Percentiles rank a stretch among this genome's conserved stretches.
These are phyloP conservation scores for Tetracladium setigerum DNA, from an alignment of 495 filamentous ascomycete genomes.

Conservation along the genomic window DNA sequence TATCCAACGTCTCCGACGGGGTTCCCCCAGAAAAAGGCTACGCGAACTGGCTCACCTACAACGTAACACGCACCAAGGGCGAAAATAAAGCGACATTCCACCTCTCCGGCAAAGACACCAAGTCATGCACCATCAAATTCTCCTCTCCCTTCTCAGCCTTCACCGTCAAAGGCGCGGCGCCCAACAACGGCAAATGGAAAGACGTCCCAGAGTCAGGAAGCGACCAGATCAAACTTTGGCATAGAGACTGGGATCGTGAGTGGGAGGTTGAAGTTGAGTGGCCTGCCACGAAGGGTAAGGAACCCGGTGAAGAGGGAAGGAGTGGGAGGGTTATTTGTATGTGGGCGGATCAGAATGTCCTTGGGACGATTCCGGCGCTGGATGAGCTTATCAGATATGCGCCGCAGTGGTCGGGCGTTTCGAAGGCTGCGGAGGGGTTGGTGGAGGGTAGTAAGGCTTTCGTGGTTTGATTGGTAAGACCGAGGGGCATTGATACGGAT, in stretches of 20 bases:
- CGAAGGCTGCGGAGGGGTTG: slow-evolving; percentile 70
- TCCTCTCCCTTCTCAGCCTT: slow-evolving; percentile 53
- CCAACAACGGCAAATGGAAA: slow-evolving; percentile 47
- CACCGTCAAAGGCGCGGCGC: slow-evolving; percentile 46
- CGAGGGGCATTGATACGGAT: no score
- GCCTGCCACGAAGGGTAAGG: slow-evolving; percentile 23
- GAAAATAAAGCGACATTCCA: slow-evolving; percentile 44
- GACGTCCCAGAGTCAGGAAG: slow-evolving; percentile 36
- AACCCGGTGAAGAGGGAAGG: slow-evolving; percentile 31
- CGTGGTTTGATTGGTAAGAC: slow-evolving; percentile 29
- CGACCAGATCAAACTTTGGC: slow-evolving; percentile 52
- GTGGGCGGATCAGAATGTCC: slow-evolving; percentile 79
- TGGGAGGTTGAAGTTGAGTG: slow-evolving; percentile 77
- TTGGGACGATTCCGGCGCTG: slow-evolving; percentile 70
- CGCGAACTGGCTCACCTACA: slow-evolving; percentile 55
- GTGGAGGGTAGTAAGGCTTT: slow-evolving; percentile 66
- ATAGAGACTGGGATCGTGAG: slow-evolving; percentile 61
- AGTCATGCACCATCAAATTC: slow-evolving; percentile 62
- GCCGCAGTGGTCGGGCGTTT: slow-evolving; percentile 70
- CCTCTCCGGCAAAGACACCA: slow-evolving; percentile 57
- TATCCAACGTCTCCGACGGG: slow-evolving; percentile 30
- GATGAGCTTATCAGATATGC: slow-evolving; percentile 71
- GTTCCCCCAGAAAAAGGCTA: slow-evolving; percentile 39
- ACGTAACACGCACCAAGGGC: slow-evolving; percentile 37
- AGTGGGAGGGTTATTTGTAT: slow-evolving; percentile 69